A percentile compares a stretch with the other conserved stretches of the same genome.
Conservation (phyloP, 176 grass and related monocot genomes). For the Microstegium vimineum region DNA sequence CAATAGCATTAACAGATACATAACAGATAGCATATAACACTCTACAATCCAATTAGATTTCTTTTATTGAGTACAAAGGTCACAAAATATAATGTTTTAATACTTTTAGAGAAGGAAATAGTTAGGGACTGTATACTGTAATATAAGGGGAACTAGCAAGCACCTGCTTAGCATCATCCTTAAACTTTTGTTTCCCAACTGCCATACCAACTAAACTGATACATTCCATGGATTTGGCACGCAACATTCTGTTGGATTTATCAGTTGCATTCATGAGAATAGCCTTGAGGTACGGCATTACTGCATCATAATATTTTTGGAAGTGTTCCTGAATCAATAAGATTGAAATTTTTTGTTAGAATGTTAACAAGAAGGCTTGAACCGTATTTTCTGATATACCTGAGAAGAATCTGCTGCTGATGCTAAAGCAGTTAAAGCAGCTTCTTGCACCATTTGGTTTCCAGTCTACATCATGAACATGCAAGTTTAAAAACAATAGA, state of each 20-base stretch:
- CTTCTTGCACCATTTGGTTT: conserved; percentile 99
- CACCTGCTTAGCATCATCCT: conserved; percentile 96
- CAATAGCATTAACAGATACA: background rate
- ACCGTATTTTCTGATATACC: conserved; percentile 36
- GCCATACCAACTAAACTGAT: conserved; percentile 99
- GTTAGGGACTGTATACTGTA: background rate
- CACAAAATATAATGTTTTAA: background rate
- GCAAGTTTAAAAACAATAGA: conserved; percentile 14
- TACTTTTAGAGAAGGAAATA: background rate
- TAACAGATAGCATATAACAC: conserved; percentile 14
- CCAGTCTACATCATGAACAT: conserved; percentile 51
- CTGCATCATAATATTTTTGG: conserved; percentile 96
- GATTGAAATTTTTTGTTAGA: conserved; percentile 7
- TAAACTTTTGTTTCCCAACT: conserved; percentile 96
- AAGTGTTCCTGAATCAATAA: conserved; percentile 76
- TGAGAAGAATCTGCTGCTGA: conserved; percentile 98
- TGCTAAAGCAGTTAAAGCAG: conserved; percentile 92
- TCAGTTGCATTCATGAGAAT: conserved; percentile 98
- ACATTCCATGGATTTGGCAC: conserved; percentile 99
- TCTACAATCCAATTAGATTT: conserved; percentile 1
- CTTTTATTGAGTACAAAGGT: background rate
- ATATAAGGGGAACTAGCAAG: conserved; percentile 6
- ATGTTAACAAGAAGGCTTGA: conserved; percentile 14
- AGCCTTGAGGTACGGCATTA: conserved; percentile 94
- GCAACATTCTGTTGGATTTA: conserved; percentile 94